phyloP scores from a whole-genome alignment of 257 asterid species.

The Solanum piurae region DNA sequence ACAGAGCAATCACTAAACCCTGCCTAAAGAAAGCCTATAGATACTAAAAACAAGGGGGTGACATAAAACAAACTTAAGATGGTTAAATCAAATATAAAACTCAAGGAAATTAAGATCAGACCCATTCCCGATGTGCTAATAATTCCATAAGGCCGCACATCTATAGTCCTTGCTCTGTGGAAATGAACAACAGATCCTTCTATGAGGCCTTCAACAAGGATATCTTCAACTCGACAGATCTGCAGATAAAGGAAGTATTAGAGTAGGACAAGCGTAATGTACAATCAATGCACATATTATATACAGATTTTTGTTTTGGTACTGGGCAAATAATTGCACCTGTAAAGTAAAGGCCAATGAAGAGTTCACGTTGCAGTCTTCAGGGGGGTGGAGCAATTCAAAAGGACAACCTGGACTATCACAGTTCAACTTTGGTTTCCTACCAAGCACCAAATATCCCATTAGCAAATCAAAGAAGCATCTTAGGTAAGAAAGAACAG shows the following conservation, averaged over 20 bases:
- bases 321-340: conserved; percentile 32
- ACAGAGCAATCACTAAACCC: background rate
- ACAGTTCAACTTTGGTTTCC: conserved; percentile 84
- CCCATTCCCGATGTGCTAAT: conserved; percentile 98
- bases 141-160: conserved; percentile 60
- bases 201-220: conserved; percentile 81
- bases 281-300: background rate
- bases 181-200: conserved; percentile 99
- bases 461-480: background rate
- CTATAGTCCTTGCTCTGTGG: conserved; percentile 84
- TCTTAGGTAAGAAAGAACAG: background rate
- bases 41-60: background rate
- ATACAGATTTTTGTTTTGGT: background rate
- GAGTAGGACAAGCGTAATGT: background rate
- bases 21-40: background rate
- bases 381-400: conserved; percentile 95
- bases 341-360: conserved; percentile 93
- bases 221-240: conserved; percentile 98
- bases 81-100: background rate
- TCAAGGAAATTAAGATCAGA: conserved; percentile 18
- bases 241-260: conserved; percentile 15
- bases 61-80: background rate
- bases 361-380: conserved; percentile 98
- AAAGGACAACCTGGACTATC: conserved; percentile 58
- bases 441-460: conserved; percentile 18